Percentiles rank a stretch among this genome's conserved stretches.
Conservation (phyloP, 345 rosid species). For the Melaleuca alternifolia region DNA sequence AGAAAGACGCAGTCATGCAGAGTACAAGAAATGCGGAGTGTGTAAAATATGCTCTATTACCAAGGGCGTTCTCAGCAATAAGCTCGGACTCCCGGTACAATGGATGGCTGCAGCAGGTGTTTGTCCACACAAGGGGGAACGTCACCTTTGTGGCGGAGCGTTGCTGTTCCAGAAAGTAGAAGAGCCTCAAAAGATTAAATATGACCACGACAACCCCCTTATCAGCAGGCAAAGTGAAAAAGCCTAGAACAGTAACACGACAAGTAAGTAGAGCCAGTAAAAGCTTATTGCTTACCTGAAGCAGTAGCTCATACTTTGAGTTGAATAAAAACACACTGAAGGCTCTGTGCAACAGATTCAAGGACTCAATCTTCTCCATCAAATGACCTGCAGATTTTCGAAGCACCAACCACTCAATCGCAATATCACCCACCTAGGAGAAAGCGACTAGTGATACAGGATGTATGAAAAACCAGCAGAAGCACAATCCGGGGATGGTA, state of each 20-base stretch:
- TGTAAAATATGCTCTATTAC: conserved; percentile 14
- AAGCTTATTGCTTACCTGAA: conserved; percentile 50
- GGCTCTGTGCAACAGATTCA: conserved; percentile 83
- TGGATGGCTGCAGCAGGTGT: conserved; percentile 99
- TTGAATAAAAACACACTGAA: conserved; percentile 93
- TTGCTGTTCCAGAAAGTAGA: conserved; percentile 41
- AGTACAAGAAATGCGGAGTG: neutral
- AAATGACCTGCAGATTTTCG: conserved; percentile 56
- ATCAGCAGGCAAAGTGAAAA: neutral
- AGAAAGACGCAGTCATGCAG: neutral
- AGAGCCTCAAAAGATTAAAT: neutral
- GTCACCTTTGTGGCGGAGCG: conserved; percentile 92
- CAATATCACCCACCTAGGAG: neutral
- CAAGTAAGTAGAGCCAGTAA: neutral
- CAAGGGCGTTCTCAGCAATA: conserved; percentile 55
- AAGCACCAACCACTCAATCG: neutral
- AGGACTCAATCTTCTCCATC: conserved; percentile 85
- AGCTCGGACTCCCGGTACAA: conserved; percentile 87
- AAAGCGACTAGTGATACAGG: neutral
- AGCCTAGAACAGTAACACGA: neutral
- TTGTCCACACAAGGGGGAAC: conserved; percentile 97
- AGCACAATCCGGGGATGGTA: neutral
- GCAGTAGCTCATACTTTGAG: conserved; percentile 89
- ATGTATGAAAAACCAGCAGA: neutral
- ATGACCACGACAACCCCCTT: neutral